phyloP scores from a whole-genome alignment of 2,329 filamentous ascomycete species.

The Cladosporium sp. region DNA sequence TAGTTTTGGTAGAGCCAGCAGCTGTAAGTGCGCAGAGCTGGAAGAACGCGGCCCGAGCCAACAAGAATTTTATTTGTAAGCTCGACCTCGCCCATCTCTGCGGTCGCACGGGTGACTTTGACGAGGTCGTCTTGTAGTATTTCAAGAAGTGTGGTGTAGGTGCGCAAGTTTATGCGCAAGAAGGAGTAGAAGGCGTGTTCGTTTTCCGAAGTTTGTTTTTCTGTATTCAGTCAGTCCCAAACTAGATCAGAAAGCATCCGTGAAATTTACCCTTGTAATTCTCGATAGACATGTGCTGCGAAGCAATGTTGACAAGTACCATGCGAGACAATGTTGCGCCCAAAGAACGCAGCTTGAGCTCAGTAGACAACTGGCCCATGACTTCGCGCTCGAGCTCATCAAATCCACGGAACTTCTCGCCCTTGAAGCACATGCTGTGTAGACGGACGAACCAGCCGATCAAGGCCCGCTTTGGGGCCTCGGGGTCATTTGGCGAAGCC shows the following conservation, averaged over 20 bases:
- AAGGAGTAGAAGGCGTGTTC: constrained; percentile 58
- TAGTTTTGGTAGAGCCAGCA: constrained; percentile 64
- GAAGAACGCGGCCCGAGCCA: constrained; percentile 61
- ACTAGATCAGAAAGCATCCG: not conserved
- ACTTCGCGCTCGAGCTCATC: constrained; percentile 85
- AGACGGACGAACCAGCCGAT: constrained; percentile 81
- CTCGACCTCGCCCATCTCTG: constrained; percentile 16
- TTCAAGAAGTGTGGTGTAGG: constrained; percentile 70
- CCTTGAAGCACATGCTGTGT: constrained; percentile 81
- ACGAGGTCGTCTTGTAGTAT: constrained; percentile 70
- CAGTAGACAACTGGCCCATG: constrained; percentile 71
- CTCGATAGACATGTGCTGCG: constrained; percentile 69
- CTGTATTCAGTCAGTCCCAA: not conserved
- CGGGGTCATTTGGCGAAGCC: constrained; percentile 41
- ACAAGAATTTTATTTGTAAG: constrained; percentile 56
- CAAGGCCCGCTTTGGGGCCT: constrained; percentile 64
- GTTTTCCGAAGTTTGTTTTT: constrained; percentile 30
- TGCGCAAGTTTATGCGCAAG: constrained; percentile 75
- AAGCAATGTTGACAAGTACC: constrained; percentile 80
- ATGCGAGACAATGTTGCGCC: constrained; percentile 72
- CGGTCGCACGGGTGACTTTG: constrained; percentile 7
- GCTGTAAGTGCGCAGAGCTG: constrained; percentile 66
- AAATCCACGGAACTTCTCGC: constrained; percentile 70
- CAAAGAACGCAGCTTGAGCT: constrained; percentile 67
- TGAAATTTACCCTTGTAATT: constrained; percentile 56